A percentile compares a stretch with the other conserved stretches of the same genome.
Conservation (phyloP, 768 basidiomycete species). For the Tylopilus sp. region DNA sequence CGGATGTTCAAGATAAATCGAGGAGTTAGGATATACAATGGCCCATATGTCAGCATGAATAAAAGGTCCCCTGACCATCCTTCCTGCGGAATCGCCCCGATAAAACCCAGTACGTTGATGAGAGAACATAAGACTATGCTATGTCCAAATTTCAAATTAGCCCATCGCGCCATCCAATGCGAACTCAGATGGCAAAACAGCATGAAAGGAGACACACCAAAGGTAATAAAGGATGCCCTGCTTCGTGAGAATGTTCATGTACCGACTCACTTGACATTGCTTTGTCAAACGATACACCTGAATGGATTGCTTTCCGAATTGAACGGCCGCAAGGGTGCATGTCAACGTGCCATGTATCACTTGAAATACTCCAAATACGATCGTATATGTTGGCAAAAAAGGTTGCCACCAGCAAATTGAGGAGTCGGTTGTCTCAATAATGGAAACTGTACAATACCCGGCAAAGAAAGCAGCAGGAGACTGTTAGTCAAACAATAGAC, state of each 20-base stretch:
- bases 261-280: background rate
- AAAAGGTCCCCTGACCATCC: background rate
- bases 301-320: background rate
- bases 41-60: background rate
- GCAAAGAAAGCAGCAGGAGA: background rate
- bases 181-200: no score
- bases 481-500: background rate
- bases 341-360: background rate
- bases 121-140: background rate
- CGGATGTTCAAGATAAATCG: background rate
- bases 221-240: background rate
- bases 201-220: background rate
- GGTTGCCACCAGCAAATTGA: background rate
- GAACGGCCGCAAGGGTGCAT: background rate
- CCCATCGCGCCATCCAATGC: no score
- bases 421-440: background rate
- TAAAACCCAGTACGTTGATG: background rate
- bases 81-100: background rate
- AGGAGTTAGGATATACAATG: background rate
- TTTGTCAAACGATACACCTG: background rate
- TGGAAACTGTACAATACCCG: background rate
- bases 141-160: background rate
- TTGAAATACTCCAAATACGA: background rate
- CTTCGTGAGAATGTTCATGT: background rate
- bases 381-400: background rate